Percentiles rank a stretch among this genome's conserved stretches.
Evolutionary conservation across 257 asterid genomes (phyloP).

Genomic region (Avicennia marina): DNA sequence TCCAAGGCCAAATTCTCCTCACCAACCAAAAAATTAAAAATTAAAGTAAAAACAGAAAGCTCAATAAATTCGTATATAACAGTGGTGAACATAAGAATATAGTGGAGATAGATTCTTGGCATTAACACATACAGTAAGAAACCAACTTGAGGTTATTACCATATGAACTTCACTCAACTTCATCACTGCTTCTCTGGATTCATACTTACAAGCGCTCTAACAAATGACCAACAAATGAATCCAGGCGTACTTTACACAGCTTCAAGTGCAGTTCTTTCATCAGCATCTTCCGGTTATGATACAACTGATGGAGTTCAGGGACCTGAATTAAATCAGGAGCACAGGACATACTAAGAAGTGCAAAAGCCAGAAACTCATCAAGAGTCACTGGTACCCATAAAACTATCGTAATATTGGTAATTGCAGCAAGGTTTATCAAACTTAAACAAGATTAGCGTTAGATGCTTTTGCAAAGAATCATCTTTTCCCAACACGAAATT

Average conservation of each 20-base stretch:
- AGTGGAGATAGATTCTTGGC: background rate
- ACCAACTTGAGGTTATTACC: constrained; percentile 3
- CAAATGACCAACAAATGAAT: constrained; percentile 7
- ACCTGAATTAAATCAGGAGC: constrained; percentile 27
- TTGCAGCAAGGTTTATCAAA: background rate
- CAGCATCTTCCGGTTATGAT: constrained; percentile 26
- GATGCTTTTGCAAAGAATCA: constrained; percentile 25
- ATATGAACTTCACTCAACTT: background rate
- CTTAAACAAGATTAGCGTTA: constrained; percentile 16
- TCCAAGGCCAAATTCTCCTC: background rate
- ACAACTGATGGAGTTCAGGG: constrained; percentile 43
- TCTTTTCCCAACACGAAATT: constrained; percentile 21
- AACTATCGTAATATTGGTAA: background rate
- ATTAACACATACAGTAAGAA: background rate
- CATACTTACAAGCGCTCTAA: constrained; percentile 1
- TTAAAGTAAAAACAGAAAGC: background rate
- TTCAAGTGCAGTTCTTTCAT: constrained; percentile 31
- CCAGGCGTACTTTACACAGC: constrained; percentile 12
- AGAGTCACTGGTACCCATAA: background rate
- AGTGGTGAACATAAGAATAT: too few species aligned
- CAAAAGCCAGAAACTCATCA: background rate
- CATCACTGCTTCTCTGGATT: too few species aligned
- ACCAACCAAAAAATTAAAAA: background rate
- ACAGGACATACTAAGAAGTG: constrained; percentile 5
- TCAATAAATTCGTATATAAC: too few species aligned